Conservation (phyloP, 257 asterid species). For the Cynanchum wilfordii region DNA sequence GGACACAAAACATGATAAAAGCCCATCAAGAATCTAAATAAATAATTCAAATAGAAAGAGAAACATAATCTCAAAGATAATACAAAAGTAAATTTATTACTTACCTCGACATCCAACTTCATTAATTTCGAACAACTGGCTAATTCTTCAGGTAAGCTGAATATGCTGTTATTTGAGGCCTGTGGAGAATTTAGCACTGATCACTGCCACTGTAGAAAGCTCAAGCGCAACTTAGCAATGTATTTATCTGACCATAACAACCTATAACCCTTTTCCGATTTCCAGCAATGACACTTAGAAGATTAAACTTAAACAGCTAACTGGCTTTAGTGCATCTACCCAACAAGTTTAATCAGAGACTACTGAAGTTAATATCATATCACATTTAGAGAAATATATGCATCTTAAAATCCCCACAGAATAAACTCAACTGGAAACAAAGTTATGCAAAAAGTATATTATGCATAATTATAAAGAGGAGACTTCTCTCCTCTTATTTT, state of each 20-base stretch:
- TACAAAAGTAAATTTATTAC: constrained; percentile 7
- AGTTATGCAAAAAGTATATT: background rate
- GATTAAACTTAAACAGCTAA: background rate
- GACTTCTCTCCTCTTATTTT: background rate
- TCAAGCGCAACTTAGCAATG: background rate
- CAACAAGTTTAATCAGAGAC: background rate
- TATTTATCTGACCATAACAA: background rate
- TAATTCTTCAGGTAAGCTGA: constrained; percentile 84
- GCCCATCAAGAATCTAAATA: constrained; percentile 8
- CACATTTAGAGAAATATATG: background rate
- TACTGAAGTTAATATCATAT: background rate
- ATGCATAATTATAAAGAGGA: background rate
- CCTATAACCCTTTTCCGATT: background rate
- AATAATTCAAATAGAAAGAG: constrained; percentile 11
- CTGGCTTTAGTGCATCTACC: background rate
- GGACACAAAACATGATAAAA: constrained; percentile 4
- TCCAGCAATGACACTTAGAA: background rate
- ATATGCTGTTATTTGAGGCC: constrained; percentile 85
- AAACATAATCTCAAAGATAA: background rate
- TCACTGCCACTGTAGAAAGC: constrained; percentile 17
- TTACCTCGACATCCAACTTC: constrained; percentile 84
- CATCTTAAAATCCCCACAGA: background rate
- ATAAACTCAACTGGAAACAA: background rate
- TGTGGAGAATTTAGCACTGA: constrained; percentile 33
- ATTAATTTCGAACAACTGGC: constrained; percentile 65